Percentiles rank a stretch among this genome's conserved stretches.
Conservation (phyloP, 2,329 filamentous ascomycete genomes). For the Phialophora macrospora region DNA sequence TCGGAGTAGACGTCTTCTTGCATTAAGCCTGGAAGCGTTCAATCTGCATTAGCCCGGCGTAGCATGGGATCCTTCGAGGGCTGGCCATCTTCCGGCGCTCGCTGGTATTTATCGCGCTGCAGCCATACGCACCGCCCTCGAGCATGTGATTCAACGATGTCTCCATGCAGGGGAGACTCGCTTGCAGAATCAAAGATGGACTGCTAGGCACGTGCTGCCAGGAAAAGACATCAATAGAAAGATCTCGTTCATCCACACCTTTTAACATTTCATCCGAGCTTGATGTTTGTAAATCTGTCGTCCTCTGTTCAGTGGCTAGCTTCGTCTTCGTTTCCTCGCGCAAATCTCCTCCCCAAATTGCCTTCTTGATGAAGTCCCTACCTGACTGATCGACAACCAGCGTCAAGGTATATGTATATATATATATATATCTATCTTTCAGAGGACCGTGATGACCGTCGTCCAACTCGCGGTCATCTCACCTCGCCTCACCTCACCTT, state of each 20-base stretch:
- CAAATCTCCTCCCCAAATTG: neutral
- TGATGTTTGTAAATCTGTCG: neutral
- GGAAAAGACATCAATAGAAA: neutral
- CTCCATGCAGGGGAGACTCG: neutral
- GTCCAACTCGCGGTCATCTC: neutral
- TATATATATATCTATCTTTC: neutral
- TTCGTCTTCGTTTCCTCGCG: neutral
- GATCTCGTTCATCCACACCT: neutral
- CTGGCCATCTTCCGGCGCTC: neutral
- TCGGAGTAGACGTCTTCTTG: slow-evolving; percentile 67
- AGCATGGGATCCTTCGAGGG: neutral
- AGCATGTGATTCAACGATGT: neutral
- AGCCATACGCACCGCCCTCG: neutral
- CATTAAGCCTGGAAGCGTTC: slow-evolving; percentile 4
- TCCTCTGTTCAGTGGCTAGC: neutral
- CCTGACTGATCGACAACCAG: neutral
- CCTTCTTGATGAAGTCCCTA: too few species aligned
- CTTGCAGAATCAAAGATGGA: neutral
- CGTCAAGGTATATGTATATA: neutral
- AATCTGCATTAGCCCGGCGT: neutral
- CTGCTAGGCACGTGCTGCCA: neutral
- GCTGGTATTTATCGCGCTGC: too few species aligned
- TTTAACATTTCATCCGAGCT: neutral
- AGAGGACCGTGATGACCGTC: neutral
- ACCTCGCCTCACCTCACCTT: too few species aligned